These are phyloP conservation scores for Kazachstania bromeliacearum DNA, from an alignment of 805 yeast species.

Conservation along the genomic window DNA sequence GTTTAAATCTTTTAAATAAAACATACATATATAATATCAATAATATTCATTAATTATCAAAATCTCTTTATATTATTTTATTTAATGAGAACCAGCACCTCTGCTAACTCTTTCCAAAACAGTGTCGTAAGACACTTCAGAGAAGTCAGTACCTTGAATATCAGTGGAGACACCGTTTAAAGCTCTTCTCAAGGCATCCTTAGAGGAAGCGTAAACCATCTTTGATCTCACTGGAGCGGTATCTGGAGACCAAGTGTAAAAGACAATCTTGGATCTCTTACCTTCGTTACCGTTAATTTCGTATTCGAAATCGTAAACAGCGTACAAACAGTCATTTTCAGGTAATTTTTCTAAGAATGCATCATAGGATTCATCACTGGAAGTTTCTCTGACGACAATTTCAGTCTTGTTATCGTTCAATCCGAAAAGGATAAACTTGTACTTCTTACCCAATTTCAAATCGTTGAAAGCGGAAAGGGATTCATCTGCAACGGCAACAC, in stretches of 20 bases:
- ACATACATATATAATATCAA: too few relatives aligned
- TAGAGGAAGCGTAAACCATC: constrained; percentile 98
- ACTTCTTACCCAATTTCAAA: constrained; percentile 86
- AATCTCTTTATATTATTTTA: background rate
- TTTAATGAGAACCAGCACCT: constrained; percentile 58
- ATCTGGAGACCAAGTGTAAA: constrained; percentile 94
- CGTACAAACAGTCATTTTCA: constrained; percentile 93
- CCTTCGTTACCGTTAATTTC: constrained; percentile 87
- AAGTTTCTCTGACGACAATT: constrained; percentile 81
- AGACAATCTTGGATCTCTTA: constrained; percentile 68
- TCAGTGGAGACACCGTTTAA: constrained; percentile 90
- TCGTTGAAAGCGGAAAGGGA: constrained; percentile 91
- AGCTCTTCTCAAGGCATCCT: constrained; percentile 95
- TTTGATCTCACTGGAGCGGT: constrained; percentile 90
- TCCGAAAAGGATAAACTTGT: constrained; percentile 71
- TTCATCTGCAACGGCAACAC: constrained; percentile 83
- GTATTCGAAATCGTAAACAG: constrained; percentile 94
- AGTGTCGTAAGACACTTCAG: constrained; percentile 92
- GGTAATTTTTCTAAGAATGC: constrained; percentile 80
- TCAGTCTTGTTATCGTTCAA: constrained; percentile 81
- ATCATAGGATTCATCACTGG: constrained; percentile 69
- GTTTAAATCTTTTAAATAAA: too few relatives aligned
- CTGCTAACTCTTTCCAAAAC: constrained; percentile 81
- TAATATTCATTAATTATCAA: too few relatives aligned
- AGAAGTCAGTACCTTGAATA: constrained; percentile 95